Evolutionary conservation across 306 rosid genomes (phyloP), one percentile per base, ranked within the genome.

Genomic region (Argentina anserina): DNA sequence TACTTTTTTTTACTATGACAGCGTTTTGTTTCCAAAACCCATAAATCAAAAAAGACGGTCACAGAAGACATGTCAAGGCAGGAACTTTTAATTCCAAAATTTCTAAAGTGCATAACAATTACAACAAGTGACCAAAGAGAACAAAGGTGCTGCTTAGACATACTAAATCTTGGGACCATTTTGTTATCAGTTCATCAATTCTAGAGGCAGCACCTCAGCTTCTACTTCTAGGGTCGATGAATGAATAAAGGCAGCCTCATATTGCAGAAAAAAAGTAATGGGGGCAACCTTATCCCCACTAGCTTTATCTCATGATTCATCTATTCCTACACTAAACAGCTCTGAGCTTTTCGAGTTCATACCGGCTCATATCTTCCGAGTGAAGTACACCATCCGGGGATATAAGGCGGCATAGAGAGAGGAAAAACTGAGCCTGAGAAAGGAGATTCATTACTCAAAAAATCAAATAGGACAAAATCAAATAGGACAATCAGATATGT

Each of bases 371-470:
- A 65, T 81, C 87, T 78, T 83, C 90, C 2, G 84, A 74, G 82
- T 78, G 81, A 18, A 87, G 84, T 65, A 92, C 67, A 68, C 93
- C 89, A 20, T 68, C 63, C 17, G 87, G 87, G 41, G 93, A 89
- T 23, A 83, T 84, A 69, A 92, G 80, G 25, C 97, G 93, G 76
- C 1, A 50, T 37, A 87, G 87, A 53, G 97, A 83, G 49, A 89
- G 62, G 26, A 79, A 81, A 76, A 92, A 74, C 34, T 80, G 76
- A 1, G 69, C 71, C 87, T 83, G 42, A 0, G 13, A 72, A 28
- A 9, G n/a, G 23, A 56, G 21, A 6, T 2, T 43, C 42, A 26
- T 42, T 42, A 43, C 42, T 71, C 28, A 42, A 42, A 72, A 42
- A 31, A 41, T 29, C 14, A 42, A 42, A 59, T 72, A 5, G 28